phyloP scores from a whole-genome alignment of 345 rosid genomes.

The Brassica juncea region DNA sequence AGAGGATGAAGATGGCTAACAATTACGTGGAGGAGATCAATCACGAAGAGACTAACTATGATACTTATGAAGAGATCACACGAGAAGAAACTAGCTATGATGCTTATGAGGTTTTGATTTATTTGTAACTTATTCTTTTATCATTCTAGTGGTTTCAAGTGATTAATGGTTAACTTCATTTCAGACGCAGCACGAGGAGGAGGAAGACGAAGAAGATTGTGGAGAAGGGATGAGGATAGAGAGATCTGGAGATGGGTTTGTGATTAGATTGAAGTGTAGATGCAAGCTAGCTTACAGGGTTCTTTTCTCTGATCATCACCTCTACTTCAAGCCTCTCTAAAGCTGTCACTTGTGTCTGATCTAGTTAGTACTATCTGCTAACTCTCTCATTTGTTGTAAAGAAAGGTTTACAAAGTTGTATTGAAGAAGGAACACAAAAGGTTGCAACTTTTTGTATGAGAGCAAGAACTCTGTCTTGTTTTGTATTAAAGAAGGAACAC shows the following conservation, averaged over 20 bases:
- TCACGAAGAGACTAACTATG: slow-evolving; percentile 21
- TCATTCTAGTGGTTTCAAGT: not conserved
- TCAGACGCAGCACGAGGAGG: slow-evolving; percentile 11
- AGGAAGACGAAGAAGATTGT: slow-evolving; percentile 27
- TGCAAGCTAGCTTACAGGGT: slow-evolving; percentile 37
- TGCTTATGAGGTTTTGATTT: slow-evolving; percentile 25
- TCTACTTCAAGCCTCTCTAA: slow-evolving; percentile 40
- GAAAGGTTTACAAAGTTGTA: slow-evolving; percentile 4
- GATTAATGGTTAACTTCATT: not conserved
- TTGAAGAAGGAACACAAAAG: not conserved
- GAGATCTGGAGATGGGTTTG: slow-evolving; percentile 41
- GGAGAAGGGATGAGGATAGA: slow-evolving; percentile 46
- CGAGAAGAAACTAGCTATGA: slow-evolving; percentile 17
- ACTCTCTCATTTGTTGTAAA: not conserved
- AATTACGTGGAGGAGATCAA: slow-evolving; percentile 6
- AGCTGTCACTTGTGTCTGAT: not conserved
- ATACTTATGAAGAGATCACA: slow-evolving; percentile 21
- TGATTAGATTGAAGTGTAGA: slow-evolving; percentile 39
- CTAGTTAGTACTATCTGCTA: slow-evolving; percentile 2
- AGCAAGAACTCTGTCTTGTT: too few species aligned
- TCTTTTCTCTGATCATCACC: slow-evolving; percentile 34
- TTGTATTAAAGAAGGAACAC: not conserved
- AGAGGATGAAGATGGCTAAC: slow-evolving; percentile 25
- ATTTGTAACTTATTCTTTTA: too few species aligned
- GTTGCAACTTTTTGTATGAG: too few species aligned